phyloP scores from a whole-genome alignment of 176 grass and related monocot genomes.

The Guadua angustifolia region DNA sequence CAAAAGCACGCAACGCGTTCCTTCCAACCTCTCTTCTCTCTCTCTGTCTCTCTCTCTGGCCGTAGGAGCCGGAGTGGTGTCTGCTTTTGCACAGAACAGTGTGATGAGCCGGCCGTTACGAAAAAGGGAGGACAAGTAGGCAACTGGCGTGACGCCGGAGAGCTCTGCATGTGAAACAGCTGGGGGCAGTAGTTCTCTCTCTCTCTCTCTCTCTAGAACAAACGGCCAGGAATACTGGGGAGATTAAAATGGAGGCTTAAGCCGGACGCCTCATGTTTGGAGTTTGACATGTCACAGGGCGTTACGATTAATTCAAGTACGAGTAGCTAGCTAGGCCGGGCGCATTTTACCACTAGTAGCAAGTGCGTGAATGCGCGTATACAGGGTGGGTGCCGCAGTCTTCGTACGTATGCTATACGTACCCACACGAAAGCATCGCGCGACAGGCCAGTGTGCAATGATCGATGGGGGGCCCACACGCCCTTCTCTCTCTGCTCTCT shows the following conservation, averaged over 20 bases:
- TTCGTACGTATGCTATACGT: neutral
- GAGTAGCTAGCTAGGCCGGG: neutral
- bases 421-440: slow-evolving; percentile 18
- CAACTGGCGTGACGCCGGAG: neutral
- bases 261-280: slow-evolving; percentile 1
- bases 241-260: neutral
- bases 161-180: slow-evolving; percentile 36
- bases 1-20: neutral
- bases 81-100: neutral
- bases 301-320: slow-evolving; percentile 6
- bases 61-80: neutral
- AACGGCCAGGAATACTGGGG: slow-evolving; percentile 16
- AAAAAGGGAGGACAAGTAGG: slow-evolving; percentile 13
- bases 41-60: neutral
- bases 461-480: slow-evolving; percentile 27
- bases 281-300: slow-evolving; percentile 40
- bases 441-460: slow-evolving; percentile 49
- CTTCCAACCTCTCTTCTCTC: too few relatives aligned
- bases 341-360: too few relatives aligned
- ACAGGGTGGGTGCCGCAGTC: neutral
- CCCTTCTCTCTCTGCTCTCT: neutral
- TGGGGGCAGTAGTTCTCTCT: neutral
- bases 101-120: slow-evolving; percentile 40
- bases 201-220: neutral
- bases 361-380: neutral